phyloP scores from a whole-genome alignment of 495 filamentous ascomycete genomes.

The Xylaria nigripes region DNA sequence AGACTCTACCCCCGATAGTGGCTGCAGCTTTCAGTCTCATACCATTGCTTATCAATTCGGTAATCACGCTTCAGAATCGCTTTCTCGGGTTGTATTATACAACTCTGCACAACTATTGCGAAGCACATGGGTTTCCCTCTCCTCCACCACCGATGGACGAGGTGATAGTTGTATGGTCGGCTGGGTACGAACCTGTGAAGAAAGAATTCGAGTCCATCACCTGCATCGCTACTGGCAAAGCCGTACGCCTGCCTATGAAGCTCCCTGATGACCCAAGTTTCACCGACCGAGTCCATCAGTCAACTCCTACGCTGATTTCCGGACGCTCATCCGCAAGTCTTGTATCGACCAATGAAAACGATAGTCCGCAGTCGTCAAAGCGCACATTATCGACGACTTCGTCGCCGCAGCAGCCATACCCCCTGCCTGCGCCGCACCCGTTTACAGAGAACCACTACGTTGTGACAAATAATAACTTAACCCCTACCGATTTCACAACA shows the following conservation, averaged over 20 bases:
- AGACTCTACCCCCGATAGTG: slow-evolving; percentile 68
- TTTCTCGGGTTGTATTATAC: slow-evolving; percentile 83
- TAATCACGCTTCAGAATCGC: slow-evolving; percentile 75
- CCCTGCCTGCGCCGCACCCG: slow-evolving; percentile 10
- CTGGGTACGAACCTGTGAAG: slow-evolving; percentile 55
- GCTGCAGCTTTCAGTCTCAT: slow-evolving; percentile 67
- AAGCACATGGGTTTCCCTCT: slow-evolving; percentile 60
- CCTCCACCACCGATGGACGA: slow-evolving; percentile 67
- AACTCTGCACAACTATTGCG: slow-evolving; percentile 66
- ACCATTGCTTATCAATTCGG: slow-evolving; percentile 63
- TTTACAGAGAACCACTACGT: slow-evolving; percentile 19
- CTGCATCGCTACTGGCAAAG: slow-evolving; percentile 65
- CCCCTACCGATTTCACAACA: slow-evolving; percentile 41
- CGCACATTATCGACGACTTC: slow-evolving; percentile 31
- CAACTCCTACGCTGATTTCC: slow-evolving; percentile 10
- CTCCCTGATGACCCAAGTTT: slow-evolving; percentile 21
- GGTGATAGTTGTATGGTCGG: slow-evolving; percentile 63
- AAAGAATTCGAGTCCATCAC: slow-evolving; percentile 65
- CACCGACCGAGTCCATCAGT: slow-evolving; percentile 13
- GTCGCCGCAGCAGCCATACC: slow-evolving; percentile 23
- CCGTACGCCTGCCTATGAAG: slow-evolving; percentile 55
- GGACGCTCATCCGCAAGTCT: slow-evolving; percentile 30
- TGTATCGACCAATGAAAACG: slow-evolving; percentile 21
- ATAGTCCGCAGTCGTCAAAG: slow-evolving; percentile 24
- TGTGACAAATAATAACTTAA: slow-evolving; percentile 21